Evolutionary conservation across 108 stramenopile genomes (phyloP).

Genomic region (Pseudonitzschia multistriata): DNA sequence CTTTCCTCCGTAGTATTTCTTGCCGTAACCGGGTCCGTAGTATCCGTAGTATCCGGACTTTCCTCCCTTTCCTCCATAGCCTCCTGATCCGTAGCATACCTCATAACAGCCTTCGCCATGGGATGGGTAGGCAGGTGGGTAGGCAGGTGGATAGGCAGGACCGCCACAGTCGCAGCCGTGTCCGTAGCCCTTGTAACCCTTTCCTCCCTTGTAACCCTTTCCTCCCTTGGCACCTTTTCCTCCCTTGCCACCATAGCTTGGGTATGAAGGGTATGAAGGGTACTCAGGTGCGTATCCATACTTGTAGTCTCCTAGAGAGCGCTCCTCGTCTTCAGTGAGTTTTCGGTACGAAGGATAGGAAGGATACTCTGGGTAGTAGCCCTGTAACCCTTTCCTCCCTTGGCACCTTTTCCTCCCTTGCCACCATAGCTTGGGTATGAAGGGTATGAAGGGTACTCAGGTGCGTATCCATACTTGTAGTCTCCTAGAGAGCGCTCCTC

Average conservation of each 20-base stretch:
- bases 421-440: slow-evolving; percentile 1
- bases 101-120: neutral
- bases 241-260: slow-evolving; percentile 1
- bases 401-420: neutral
- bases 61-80: neutral
- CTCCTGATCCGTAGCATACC: neutral
- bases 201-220: neutral
- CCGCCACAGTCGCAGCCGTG: neutral
- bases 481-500: neutral
- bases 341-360: neutral
- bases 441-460: neutral
- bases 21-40: slow-evolving; percentile 3
- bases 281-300: neutral
- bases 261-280: neutral
- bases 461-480: neutral
- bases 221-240: neutral
- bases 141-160: neutral
- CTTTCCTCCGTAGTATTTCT: neutral
- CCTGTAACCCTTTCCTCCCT: neutral
- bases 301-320: neutral
- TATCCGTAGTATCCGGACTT: neutral
- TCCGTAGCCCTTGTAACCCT: neutral
- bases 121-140: slow-evolving; percentile 1
- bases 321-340: neutral
- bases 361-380: neutral